phyloP scores from a whole-genome alignment of 352 stramenopile species.

The Halophytophthora batemanensis region DNA sequence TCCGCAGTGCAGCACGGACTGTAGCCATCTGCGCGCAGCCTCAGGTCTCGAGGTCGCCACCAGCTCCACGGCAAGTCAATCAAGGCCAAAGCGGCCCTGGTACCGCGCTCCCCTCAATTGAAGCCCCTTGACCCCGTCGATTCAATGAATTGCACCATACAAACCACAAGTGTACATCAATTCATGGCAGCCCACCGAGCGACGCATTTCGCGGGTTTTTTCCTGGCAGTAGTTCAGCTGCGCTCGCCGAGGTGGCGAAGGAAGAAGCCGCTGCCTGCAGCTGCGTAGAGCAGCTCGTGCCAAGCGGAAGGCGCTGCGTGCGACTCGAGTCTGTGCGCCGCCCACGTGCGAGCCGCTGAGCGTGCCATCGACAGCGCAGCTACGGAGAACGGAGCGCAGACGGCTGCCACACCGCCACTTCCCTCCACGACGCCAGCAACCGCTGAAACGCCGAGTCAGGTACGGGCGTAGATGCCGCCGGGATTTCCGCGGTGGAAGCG shows the following conservation, averaged over 20 bases:
- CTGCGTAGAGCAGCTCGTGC: too few species aligned
- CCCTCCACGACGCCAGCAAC: too few species aligned
- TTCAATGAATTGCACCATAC: slow-evolving; percentile 61
- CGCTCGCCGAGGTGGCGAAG: neutral
- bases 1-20: neutral
- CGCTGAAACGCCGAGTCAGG: too few species aligned
- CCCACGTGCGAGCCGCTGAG: too few species aligned
- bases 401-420: neutral
- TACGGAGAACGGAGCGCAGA: neutral
- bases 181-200: slow-evolving; percentile 18
- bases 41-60: too few species aligned
- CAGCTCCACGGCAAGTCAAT: too few species aligned
- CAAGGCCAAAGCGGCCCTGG: neutral
- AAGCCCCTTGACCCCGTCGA: slow-evolving; percentile 12
- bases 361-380: too few species aligned
- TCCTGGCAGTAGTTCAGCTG: neutral
- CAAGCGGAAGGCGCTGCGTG: too few species aligned
- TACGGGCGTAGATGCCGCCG: neutral
- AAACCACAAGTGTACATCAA: slow-evolving; percentile 32
- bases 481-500: too few species aligned
- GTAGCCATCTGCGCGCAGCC: slow-evolving; percentile 4
- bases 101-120: neutral
- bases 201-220: slow-evolving; percentile 4
- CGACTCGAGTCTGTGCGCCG: too few species aligned
- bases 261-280: neutral